phyloP scores from a whole-genome alignment of 2,329 filamentous ascomycete genomes.

The Penicillium sp. region DNA sequence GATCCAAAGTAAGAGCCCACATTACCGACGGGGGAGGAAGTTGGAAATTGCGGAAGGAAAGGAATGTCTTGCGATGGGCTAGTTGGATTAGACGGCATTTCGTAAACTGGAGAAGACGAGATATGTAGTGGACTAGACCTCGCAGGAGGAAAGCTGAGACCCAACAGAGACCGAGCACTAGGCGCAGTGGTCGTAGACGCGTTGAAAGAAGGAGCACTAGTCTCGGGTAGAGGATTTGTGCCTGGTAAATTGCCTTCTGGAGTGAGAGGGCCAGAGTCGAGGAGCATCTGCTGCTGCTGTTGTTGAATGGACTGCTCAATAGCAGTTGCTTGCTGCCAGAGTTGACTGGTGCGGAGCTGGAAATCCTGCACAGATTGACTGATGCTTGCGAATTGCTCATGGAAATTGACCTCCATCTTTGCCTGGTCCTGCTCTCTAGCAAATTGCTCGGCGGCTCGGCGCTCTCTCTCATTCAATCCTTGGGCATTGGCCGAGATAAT shows the following conservation, averaged over 20 bases:
- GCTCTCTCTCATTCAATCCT: conserved; percentile 55
- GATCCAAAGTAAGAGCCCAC: conserved; percentile 33
- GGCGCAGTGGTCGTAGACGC: conserved; percentile 31
- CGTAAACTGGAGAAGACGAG: conserved; percentile 35
- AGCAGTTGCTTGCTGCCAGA: conserved; percentile 45
- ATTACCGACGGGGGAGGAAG: conserved; percentile 39
- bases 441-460: conserved; percentile 48
- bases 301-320: conserved; percentile 47
- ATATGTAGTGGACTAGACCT: conserved; percentile 39
- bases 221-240: conserved; percentile 44
- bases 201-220: conserved; percentile 20
- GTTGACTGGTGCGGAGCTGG: conserved; percentile 43
- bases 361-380: conserved; percentile 46
- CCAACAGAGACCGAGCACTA: conserved; percentile 35
- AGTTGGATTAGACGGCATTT: conserved; percentile 34
- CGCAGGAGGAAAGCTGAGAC: conserved; percentile 36
- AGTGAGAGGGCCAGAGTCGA: conserved; percentile 50
- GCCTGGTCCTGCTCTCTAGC: conserved; percentile 48
- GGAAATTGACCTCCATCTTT: conserved; percentile 44
- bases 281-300: conserved; percentile 46
- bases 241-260: conserved; percentile 61
- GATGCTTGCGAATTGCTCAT: conserved; percentile 45
- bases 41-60: conserved; percentile 33
- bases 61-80: conserved; percentile 34
- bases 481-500: conserved; percentile 59